Base-by-base conservation (phyloP, 768 basidiomycete species). In the Termitomyces sp. region DNA sequence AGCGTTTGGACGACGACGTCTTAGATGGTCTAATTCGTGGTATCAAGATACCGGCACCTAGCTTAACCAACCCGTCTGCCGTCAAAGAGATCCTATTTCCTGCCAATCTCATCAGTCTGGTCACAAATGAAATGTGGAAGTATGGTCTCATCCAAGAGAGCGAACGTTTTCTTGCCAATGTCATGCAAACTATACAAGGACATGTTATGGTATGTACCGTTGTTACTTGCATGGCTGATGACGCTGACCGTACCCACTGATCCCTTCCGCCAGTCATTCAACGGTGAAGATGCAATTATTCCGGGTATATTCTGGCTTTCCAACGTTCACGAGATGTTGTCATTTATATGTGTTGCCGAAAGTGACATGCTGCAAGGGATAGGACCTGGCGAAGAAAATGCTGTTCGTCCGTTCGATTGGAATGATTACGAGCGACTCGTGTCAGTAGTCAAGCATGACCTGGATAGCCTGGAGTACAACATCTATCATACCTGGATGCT, bases 111-210 rank as follows among this genome's bases (percentile, higher is more conserved):
- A 98, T 99, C 73, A 93, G 91, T 69, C 77, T 98, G 48, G 88
- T 97, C 63, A 96, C 94, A n/a, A 99, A 99, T 72, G 97, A 98
- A 73, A 99, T 99, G 97, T 98, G 97, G 97, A 98, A 97, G 73
- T 94, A 96, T 66, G 94, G 95, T 50, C 84, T 99, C 63, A 98
- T 98, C 63, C 81, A 86, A 16, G 97, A 99, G 73, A 96, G 94
- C 75, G 97, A 98, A 72, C 82, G 95, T 49, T 98, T 99, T 83
- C 77, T 99, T 58, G 97, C 97, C 36, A 98, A 96, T 69, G 92
- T 98, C 56, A 98, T 98, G 96, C 95, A 98, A 72, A 90, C 88
- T 3, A 90, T 99, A 58, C 97, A 99, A 76, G 81, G 88, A 26
- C 94, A 98, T 74, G 94, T 98, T 63, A 98, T 98, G 94, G 97